Conservation (phyloP, 176 grass and related monocot species). For the Eleusine indica region DNA sequence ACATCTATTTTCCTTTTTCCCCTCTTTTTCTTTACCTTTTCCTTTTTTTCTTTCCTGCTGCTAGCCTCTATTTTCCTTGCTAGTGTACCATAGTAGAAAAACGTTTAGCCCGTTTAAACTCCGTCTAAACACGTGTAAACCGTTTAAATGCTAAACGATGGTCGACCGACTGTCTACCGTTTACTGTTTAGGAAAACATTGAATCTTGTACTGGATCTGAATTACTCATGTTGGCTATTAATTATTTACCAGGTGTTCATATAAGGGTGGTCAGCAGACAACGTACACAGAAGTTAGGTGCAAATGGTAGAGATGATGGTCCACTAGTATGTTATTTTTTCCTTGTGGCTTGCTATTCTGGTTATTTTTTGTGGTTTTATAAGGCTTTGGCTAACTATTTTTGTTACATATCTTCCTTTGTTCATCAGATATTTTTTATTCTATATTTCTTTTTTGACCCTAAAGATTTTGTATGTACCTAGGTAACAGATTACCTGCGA, state of each 20-base stretch:
- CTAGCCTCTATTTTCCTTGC: no score
- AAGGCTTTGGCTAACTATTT: background rate
- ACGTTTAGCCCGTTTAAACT: no score
- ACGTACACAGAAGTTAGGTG: slow-evolving; percentile 57
- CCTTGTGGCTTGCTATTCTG: slow-evolving; percentile 32
- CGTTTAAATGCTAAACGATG: no score
- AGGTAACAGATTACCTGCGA: slow-evolving; percentile 55
- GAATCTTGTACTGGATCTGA: slow-evolving; percentile 19
- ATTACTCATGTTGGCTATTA: slow-evolving; percentile 24
- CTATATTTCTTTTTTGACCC: background rate
- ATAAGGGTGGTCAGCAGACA: slow-evolving; percentile 59
- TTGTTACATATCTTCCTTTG: background rate
- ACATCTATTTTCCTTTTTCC: no score
- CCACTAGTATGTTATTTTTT: slow-evolving; percentile 56
- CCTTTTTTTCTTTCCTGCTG: no score
- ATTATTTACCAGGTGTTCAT: slow-evolving; percentile 57
- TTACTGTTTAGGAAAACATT: no score
- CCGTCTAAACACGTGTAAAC: no score
- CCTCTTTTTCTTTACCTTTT: no score
- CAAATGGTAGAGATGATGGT: slow-evolving; percentile 78
- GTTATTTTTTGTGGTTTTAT: background rate
- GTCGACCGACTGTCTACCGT: no score
- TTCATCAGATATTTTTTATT: slow-evolving; percentile 11
- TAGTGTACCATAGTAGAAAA: no score
- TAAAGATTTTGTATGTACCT: slow-evolving; percentile 26